Evolutionary conservation across 352 stramenopile species (phyloP).

Genomic region (Stephanocyclus meneghinianus): DNA sequence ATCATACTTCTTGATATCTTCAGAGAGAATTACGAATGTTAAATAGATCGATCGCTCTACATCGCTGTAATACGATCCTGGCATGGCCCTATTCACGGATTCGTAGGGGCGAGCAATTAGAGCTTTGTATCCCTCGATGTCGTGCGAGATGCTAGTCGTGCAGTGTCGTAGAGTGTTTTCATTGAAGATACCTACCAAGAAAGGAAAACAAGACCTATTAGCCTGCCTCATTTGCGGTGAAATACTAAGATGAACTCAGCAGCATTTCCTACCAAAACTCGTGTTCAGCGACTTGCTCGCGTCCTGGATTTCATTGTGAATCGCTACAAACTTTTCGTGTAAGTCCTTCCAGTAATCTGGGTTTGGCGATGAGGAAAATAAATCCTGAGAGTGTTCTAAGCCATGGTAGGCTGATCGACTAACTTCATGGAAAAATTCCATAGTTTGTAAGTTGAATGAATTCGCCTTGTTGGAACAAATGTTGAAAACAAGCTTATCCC

Average conservation of each 20-base stretch:
- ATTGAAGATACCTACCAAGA: slow-evolving; percentile 63
- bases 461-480: slow-evolving; percentile 73
- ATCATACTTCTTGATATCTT: slow-evolving; percentile 61
- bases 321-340: slow-evolving; percentile 59
- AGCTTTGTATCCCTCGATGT: slow-evolving; percentile 71
- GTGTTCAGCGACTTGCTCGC: slow-evolving; percentile 71
- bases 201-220: slow-evolving; percentile 9
- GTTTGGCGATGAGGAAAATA: slow-evolving; percentile 56
- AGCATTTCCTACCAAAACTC: slow-evolving; percentile 54
- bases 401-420: slow-evolving; percentile 52
- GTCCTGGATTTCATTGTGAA: slow-evolving; percentile 66
- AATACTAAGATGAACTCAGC: slow-evolving; percentile 13
- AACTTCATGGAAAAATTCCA: slow-evolving; percentile 62
- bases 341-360: slow-evolving; percentile 63
- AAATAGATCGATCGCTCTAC: slow-evolving; percentile 71
- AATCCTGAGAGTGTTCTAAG: slow-evolving; percentile 23
- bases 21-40: slow-evolving; percentile 68
- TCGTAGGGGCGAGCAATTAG: slow-evolving; percentile 69
- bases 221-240: not conserved
- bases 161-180: slow-evolving; percentile 67
- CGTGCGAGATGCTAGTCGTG: slow-evolving; percentile 60
- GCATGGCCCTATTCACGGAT: slow-evolving; percentile 70
- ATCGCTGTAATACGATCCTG: slow-evolving; percentile 68
- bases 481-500: slow-evolving; percentile 76
- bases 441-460: slow-evolving; percentile 53